Base-by-base conservation (phyloP, 306 rosid genomes). In the Lablab purpureus region DNA sequence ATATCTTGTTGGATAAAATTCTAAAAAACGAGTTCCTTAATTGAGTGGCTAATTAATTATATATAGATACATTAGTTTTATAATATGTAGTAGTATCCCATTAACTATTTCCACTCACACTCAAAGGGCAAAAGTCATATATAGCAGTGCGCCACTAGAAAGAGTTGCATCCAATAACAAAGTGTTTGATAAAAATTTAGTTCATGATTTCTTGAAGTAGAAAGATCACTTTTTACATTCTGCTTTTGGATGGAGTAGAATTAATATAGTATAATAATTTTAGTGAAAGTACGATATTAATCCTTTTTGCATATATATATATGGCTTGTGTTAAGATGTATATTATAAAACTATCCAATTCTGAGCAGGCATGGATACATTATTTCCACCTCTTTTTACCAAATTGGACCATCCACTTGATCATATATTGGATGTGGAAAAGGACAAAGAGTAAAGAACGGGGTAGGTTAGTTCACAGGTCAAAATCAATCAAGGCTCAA, bases 391-490 rank as follows among this genome's bases (percentile, higher is more conserved):
- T 59, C 28, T 40, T 41, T 72, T 52, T 70, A 79, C 86, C 83
- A 67, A 75, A 72, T 71, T 77, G 74, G 67, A 82, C 43, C 5
- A 66, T 12, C 66, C 28, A 71, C 27, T 68, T 67, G 60, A 19
- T 67, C 65, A 70, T 10, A 47, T 13, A 68, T 19, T 67, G 67
- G 80, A 78, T 58, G 19, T 55, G 66, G 55, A 43, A 62, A 81
- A 64, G 2, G 27, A 64, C 49, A 41, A 82, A 78, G 67, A 56
- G 64, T 17, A 85, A 89, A 51, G 86, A 84, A 90, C 67, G 87
- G 85, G 73, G 76, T 52, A 75, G 86, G 87, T 81, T 81, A 4
- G 58, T 74, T 82, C 74, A 84, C 36, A 79, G 40, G 89, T 90
- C 96, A 36, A 55, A 56, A 62, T 86, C 91, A 84, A 74, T 81